Percentiles rank a stretch among this genome's conserved stretches.
phyloP scores from a whole-genome alignment of 352 stramenopile species.

The Plasmopara muralis region DNA sequence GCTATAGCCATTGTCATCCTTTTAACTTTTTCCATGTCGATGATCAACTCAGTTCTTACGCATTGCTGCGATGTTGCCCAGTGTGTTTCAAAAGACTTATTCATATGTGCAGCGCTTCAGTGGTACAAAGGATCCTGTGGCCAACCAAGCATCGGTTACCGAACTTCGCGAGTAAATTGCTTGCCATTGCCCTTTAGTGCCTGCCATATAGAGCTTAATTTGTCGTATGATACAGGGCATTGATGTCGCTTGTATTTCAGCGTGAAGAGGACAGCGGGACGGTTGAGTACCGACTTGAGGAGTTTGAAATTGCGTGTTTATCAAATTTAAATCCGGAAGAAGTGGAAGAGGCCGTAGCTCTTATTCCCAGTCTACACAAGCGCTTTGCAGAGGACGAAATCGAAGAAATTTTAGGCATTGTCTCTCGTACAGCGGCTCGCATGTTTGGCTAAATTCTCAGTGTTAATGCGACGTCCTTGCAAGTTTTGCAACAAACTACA shows the following conservation, averaged over 20 bases:
- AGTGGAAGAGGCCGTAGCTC: constrained; percentile 79
- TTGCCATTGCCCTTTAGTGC: neutral
- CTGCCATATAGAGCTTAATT: too few relatives aligned
- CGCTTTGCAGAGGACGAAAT: constrained; percentile 86
- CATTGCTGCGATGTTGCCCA: constrained; percentile 11
- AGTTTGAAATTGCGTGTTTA: constrained; percentile 87
- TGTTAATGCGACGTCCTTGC: too few relatives aligned
- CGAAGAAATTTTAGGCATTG: constrained; percentile 85
- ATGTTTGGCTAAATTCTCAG: constrained; percentile 61
- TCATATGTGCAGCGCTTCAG: constrained; percentile 89
- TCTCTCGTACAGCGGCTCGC: constrained; percentile 78
- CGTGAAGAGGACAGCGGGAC: constrained; percentile 64
- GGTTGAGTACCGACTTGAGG: constrained; percentile 76
- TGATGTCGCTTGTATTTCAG: constrained; percentile 82
- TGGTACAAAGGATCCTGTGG: constrained; percentile 86
- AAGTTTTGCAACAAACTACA: too few relatives aligned
- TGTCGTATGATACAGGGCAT: constrained; percentile 32
- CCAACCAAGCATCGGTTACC: constrained; percentile 85
- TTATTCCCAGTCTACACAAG: constrained; percentile 86
- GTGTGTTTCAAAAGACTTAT: constrained; percentile 89
- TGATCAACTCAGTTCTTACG: neutral
- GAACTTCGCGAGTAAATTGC: constrained; percentile 77
- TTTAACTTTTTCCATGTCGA: neutral
- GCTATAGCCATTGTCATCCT: neutral
- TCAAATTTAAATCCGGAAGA: constrained; percentile 88